Percentiles rank a stretch among this genome's conserved stretches.
Evolutionary conservation across 345 rosid genomes (phyloP).

Genomic region (Brassica rapa): DNA sequence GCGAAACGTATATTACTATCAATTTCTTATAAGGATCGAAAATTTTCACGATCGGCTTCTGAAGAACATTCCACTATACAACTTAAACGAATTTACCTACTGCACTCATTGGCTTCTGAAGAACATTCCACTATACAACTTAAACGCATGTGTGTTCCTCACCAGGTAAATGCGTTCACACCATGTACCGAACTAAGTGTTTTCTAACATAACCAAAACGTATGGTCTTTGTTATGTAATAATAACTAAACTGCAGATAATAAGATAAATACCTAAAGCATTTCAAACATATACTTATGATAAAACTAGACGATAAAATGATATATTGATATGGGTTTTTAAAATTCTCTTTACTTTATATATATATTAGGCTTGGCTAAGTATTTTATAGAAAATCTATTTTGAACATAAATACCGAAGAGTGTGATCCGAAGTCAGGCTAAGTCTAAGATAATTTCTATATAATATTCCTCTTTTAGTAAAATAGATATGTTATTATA

Average conservation of each 20-base stretch:
- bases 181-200: neutral
- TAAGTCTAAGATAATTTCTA: neutral
- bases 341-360: neutral
- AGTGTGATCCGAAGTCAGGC: neutral
- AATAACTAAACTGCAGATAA: neutral
- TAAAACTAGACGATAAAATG: neutral
- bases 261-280: neutral
- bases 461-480: too few relatives aligned
- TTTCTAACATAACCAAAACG: neutral
- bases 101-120: neutral
- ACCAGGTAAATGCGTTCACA: neutral
- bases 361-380: neutral
- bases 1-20: neutral
- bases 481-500: neutral
- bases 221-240: neutral
- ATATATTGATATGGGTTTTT: too few relatives aligned
- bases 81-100: neutral
- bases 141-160: neutral
- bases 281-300: neutral
- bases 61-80: neutral
- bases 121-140: neutral
- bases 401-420: neutral
- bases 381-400: neutral
- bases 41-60: neutral
- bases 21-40: neutral